Conservation (phyloP, 331 rosid species). For the Malus hybrid region DNA sequence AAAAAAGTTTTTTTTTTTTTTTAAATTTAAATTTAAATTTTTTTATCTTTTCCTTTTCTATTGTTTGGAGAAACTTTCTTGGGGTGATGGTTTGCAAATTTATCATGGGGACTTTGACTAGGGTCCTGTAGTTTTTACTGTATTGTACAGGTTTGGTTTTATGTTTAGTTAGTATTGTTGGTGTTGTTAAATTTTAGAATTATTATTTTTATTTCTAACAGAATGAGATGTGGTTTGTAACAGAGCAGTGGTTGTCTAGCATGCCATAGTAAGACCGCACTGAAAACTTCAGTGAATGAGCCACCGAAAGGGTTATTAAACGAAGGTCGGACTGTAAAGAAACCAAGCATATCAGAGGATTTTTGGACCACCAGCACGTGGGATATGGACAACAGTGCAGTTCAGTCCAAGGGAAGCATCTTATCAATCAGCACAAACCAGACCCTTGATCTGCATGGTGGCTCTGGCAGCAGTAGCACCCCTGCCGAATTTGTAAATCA, state of each 20-base stretch:
- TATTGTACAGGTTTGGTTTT: background rate
- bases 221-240: slow-evolving; percentile 64
- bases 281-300: slow-evolving; percentile 23
- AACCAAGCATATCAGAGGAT: slow-evolving; percentile 61
- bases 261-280: slow-evolving; percentile 48
- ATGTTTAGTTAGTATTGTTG: background rate
- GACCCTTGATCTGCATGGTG: slow-evolving; percentile 44
- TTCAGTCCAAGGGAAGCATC: slow-evolving; percentile 82
- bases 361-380: slow-evolving; percentile 87
- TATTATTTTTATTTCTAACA: slow-evolving; percentile 50
- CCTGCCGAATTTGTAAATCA: slow-evolving; percentile 78
- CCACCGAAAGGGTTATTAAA: slow-evolving; percentile 28
- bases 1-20: no score
- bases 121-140: no score
- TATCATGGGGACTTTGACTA: no score
- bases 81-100: background rate
- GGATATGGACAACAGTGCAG: slow-evolving; percentile 90
- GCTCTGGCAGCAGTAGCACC: slow-evolving; percentile 39
- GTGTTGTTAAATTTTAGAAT: background rate
- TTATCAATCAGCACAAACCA: slow-evolving; percentile 75
- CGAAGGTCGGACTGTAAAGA: slow-evolving; percentile 28
- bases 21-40: no score
- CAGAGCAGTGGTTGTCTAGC: slow-evolving; percentile 99
- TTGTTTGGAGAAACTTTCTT: background rate
- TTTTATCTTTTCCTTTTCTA: background rate